Percentiles rank a stretch among this genome's conserved stretches.
These are phyloP conservation scores for Saccharomycopsis schoenii DNA, from an alignment of 805 yeast species.

Conservation along the genomic window DNA sequence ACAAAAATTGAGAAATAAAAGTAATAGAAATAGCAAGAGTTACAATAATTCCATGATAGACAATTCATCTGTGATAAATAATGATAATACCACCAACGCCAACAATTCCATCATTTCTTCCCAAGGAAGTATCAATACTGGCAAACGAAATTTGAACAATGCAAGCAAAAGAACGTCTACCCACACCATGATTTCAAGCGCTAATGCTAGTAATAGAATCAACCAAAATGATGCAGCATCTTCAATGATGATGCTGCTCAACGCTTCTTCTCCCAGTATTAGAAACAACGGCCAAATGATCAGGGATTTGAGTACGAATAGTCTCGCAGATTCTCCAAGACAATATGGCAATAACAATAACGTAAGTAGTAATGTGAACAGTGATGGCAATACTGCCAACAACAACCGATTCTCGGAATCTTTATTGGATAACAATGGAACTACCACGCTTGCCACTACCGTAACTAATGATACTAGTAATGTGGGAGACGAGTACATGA, in stretches of 20 bases:
- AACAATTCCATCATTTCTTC: background rate
- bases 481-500: slow-evolving; percentile 2
- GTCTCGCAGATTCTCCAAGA: background rate
- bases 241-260: background rate
- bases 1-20: slow-evolving; percentile 9
- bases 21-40: background rate
- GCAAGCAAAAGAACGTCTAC: background rate
- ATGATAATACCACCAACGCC: slow-evolving; percentile 5
- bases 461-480: slow-evolving; percentile 1
- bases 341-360: background rate
- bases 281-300: background rate
- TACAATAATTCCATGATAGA: background rate
- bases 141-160: background rate
- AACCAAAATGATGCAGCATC: background rate
- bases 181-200: background rate
- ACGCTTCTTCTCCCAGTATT: background rate
- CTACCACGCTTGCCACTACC: background rate
- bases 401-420: background rate
- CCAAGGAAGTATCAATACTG: background rate
- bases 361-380: background rate
- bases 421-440: background rate
- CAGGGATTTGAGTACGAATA: background rate
- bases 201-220: background rate
- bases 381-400: background rate
- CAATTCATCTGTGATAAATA: slow-evolving; percentile 2